Conservation (phyloP, 768 basidiomycete species). For the Podaxis pistillaris region DNA sequence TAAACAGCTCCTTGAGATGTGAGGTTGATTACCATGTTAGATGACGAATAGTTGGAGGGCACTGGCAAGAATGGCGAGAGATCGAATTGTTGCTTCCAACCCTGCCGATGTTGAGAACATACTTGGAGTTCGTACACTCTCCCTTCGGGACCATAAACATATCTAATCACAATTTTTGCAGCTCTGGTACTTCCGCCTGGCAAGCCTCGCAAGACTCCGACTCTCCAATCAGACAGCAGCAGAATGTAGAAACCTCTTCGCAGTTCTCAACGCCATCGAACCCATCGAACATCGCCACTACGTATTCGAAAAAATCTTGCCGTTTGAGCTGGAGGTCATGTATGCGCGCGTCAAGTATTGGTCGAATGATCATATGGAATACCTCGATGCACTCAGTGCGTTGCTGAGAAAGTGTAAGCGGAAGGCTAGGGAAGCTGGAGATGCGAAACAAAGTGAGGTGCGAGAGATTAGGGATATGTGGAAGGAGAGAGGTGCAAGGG, state of each 20-base stretch:
- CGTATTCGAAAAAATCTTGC: constrained; percentile 59
- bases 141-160: not conserved
- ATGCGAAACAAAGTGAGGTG: constrained; percentile 14
- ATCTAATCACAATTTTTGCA: constrained; percentile 24
- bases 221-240: constrained; percentile 87
- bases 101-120: constrained; percentile 66
- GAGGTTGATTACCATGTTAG: constrained; percentile 33
- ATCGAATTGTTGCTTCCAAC: constrained; percentile 67
- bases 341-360: constrained; percentile 75
- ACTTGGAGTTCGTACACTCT: constrained; percentile 53
- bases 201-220: constrained; percentile 74
- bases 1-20: constrained; percentile 18
- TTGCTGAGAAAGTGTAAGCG: constrained; percentile 60
- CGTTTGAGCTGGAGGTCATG: constrained; percentile 68
- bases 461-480: constrained; percentile 62
- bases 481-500: constrained; percentile 74
- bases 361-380: constrained; percentile 78
- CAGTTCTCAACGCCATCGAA: constrained; percentile 60
- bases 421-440: constrained; percentile 39
- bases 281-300: constrained; percentile 50
- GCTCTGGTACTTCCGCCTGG: constrained; percentile 85
- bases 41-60: constrained; percentile 90
- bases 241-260: constrained; percentile 79
- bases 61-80: constrained; percentile 80
- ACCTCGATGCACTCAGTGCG: constrained; percentile 70